Conservation (phyloP, 164 flowering plant genomes). For the Macadamia tetraphylla region DNA sequence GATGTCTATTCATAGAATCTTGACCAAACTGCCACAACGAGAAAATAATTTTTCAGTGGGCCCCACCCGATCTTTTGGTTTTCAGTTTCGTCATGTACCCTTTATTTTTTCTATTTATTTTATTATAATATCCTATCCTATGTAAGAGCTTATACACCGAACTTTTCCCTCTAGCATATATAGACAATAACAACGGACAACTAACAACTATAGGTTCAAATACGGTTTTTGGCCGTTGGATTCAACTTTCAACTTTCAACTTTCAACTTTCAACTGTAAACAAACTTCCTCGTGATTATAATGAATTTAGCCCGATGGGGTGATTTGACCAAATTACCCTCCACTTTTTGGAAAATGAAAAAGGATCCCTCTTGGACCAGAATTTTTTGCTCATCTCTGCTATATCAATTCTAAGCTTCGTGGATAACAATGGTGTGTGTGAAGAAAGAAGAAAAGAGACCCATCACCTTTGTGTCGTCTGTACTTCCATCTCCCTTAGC, state of each 20-base stretch:
- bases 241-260: too few species aligned
- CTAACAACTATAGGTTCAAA: too few species aligned
- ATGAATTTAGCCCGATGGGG: too few species aligned
- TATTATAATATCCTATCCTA: not conserved
- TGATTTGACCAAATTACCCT: slow-evolving; percentile 5
- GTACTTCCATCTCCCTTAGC: slow-evolving; percentile 81
- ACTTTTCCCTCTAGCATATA: too few species aligned
- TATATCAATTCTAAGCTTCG: not conserved
- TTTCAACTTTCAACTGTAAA: too few species aligned
- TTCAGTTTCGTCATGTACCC: not conserved
- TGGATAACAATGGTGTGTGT: not conserved
- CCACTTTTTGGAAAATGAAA: not conserved
- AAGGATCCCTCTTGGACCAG: too few species aligned
- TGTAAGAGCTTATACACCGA: too few species aligned
- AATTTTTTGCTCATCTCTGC: too few species aligned
- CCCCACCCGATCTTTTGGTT: slow-evolving; percentile 13
- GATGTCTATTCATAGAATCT: slow-evolving; percentile 22
- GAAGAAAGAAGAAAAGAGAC: not conserved
- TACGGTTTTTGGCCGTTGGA: too few species aligned
- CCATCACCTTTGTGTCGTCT: slow-evolving; percentile 83
- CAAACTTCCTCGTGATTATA: too few species aligned
- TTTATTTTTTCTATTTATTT: not conserved
- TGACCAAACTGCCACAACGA: slow-evolving; percentile 33
- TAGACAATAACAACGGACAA: too few species aligned
- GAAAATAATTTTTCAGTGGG: slow-evolving; percentile 20